These are phyloP conservation scores for Colletotrichum liriopes DNA, from an alignment of 2,329 filamentous ascomycete species.

Conservation along the genomic window DNA sequence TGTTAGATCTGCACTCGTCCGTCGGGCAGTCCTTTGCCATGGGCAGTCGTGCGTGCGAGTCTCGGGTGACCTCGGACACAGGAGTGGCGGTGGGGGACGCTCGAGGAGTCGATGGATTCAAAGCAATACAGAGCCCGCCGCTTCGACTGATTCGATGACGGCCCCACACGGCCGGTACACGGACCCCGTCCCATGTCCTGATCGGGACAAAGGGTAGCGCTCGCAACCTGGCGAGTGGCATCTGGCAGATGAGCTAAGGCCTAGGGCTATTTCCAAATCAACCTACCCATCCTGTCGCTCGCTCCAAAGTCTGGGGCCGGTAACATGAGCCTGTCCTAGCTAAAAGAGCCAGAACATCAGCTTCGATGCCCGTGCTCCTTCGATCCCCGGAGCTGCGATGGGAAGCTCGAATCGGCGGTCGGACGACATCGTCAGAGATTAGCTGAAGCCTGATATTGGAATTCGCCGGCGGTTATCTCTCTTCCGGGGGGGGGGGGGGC, in stretches of 20 bases:
- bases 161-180: conserved; percentile 27
- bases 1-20: neutral
- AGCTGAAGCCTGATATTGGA: neutral
- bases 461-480: neutral
- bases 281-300: conserved; percentile 15
- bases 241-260: conserved; percentile 29
- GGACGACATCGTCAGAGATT: conserved; percentile 10
- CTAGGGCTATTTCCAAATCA: conserved; percentile 26
- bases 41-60: neutral
- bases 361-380: conserved; percentile 19
- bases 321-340: conserved; percentile 1
- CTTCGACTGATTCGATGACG: conserved; percentile 19
- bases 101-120: too few relatives aligned
- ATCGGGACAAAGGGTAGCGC: conserved; percentile 26
- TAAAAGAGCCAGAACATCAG: conserved; percentile 9
- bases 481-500: neutral
- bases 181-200: conserved; percentile 22
- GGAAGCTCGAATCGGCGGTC: conserved; percentile 38
- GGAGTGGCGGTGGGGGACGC: neutral
- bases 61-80: neutral
- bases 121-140: neutral
- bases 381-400: conserved; percentile 33
- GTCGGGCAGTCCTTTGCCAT: neutral
- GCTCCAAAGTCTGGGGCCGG: conserved; percentile 3
- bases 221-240: conserved; percentile 21